Evolutionary conservation across 192 early-diverging fungal species (phyloP).

Genomic region (Backusella liffmaniae): DNA sequence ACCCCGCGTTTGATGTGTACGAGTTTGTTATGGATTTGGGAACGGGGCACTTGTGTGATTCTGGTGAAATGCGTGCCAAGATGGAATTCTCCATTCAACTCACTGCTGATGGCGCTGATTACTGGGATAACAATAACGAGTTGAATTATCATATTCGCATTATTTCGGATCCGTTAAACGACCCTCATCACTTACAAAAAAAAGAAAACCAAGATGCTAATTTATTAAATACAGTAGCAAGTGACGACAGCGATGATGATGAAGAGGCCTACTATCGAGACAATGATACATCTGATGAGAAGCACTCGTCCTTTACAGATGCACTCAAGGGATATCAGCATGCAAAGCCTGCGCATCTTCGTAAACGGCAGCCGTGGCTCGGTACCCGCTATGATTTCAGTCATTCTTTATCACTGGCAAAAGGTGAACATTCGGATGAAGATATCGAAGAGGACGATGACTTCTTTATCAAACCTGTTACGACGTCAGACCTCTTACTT

Average conservation of each 20-base stretch:
- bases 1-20: conserved; percentile 60
- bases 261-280: not conserved
- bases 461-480: conserved; percentile 2
- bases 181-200: not conserved
- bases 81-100: conserved; percentile 64
- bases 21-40: conserved; percentile 40
- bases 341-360: not conserved
- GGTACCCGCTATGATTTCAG: conserved; percentile 13
- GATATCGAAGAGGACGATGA: not conserved
- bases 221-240: not conserved
- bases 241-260: not conserved
- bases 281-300: conserved; percentile 2
- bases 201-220: not conserved
- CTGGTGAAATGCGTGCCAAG: conserved; percentile 35
- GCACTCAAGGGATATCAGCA: conserved; percentile 1
- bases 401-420: conserved; percentile 6
- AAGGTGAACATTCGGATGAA: not conserved
- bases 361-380: not conserved
- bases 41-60: not conserved
- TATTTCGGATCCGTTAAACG: conserved; percentile 1
- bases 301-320: not conserved
- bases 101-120: conserved; percentile 55
- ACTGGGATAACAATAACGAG: conserved; percentile 92
- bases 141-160: conserved; percentile 68
- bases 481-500: not conserved